phyloP scores from a whole-genome alignment of 1,284 basidiomycete genomes.

The Rugosomyces carneus region DNA sequence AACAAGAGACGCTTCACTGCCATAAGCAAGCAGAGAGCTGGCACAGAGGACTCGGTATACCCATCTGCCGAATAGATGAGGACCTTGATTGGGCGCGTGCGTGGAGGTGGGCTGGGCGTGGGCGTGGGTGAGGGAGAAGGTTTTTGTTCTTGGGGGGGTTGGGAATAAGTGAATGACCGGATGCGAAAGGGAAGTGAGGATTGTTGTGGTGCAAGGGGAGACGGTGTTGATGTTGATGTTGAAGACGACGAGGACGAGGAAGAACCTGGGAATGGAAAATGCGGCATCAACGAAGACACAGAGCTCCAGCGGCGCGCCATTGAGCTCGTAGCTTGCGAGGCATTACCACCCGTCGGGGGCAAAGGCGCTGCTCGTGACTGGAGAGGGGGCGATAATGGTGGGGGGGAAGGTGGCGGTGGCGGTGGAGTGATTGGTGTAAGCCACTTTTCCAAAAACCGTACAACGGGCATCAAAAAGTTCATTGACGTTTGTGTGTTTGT shows the following conservation, averaged over 20 bases:
- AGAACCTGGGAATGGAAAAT: slow-evolving; percentile 27
- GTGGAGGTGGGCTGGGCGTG: slow-evolving; percentile 12
- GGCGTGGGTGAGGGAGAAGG: slow-evolving; percentile 8
- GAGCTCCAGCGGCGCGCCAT: slow-evolving; percentile 33
- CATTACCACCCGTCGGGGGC: neutral
- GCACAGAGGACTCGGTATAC: slow-evolving; percentile 87
- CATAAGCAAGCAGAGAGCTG: slow-evolving; percentile 89
- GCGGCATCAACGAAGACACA: slow-evolving; percentile 28
- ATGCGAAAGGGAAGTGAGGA: slow-evolving; percentile 1
- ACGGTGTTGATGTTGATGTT: slow-evolving; percentile 20
- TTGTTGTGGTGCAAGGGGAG: slow-evolving; percentile 16
- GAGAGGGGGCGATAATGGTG: slow-evolving; percentile 5
- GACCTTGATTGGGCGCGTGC: slow-evolving; percentile 61
- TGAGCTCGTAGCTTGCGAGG: neutral
- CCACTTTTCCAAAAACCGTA: slow-evolving; percentile 57
- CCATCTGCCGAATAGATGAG: slow-evolving; percentile 76
- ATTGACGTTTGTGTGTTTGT: slow-evolving; percentile 41
- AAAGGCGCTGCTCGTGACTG: neutral
- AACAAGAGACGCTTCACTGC: slow-evolving; percentile 62
- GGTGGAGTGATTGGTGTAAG: slow-evolving; percentile 36
- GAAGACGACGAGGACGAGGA: slow-evolving; percentile 11
- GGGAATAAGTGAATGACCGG: slow-evolving; percentile 16
- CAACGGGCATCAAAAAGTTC: slow-evolving; percentile 48
- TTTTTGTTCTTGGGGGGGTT: neutral
- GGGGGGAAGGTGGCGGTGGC: slow-evolving; percentile 13